Conservation (phyloP, 2,329 filamentous ascomycete genomes). For the Magnaporthales sp. region DNA sequence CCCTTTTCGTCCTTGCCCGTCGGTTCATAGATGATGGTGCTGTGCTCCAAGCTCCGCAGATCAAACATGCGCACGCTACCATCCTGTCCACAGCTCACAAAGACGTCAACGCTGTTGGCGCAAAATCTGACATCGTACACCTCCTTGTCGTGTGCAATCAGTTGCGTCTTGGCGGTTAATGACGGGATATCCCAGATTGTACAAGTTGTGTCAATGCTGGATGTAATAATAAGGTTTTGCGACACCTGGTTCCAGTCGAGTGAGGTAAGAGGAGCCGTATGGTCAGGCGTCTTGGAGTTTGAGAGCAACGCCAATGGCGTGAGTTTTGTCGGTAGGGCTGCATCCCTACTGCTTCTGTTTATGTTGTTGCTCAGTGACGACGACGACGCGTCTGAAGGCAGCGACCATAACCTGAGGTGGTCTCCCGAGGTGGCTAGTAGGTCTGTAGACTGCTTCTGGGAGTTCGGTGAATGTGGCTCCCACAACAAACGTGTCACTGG, state of each 20-base stretch:
- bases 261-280: constrained; percentile 92
- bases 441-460: constrained; percentile 91
- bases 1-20: constrained; percentile 74
- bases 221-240: constrained; percentile 95
- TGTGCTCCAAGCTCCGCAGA: constrained; percentile 89
- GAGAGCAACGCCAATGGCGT: constrained; percentile 88
- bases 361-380: constrained; percentile 57
- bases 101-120: constrained; percentile 96
- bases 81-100: constrained; percentile 95
- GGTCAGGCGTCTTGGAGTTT: constrained; percentile 97
- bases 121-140: constrained; percentile 98
- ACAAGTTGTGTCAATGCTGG: constrained; percentile 97
- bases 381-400: constrained; percentile 59
- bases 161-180: constrained; percentile 91
- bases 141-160: constrained; percentile 98
- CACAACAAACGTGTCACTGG: constrained; percentile 91
- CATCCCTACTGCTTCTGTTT: constrained; percentile 49
- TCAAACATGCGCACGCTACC: constrained; percentile 99
- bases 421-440: constrained; percentile 91
- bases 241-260: constrained; percentile 98
- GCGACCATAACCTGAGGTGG: constrained; percentile 86
- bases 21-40: constrained; percentile 97
- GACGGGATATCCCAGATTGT: constrained; percentile 99
- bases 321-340: constrained; percentile 60
- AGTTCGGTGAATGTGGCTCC: constrained; percentile 72